Evolutionary conservation across 1,284 basidiomycete genomes (phyloP), one percentile per base, ranked within the genome.

Genomic region (Volvariella volvacea): DNA sequence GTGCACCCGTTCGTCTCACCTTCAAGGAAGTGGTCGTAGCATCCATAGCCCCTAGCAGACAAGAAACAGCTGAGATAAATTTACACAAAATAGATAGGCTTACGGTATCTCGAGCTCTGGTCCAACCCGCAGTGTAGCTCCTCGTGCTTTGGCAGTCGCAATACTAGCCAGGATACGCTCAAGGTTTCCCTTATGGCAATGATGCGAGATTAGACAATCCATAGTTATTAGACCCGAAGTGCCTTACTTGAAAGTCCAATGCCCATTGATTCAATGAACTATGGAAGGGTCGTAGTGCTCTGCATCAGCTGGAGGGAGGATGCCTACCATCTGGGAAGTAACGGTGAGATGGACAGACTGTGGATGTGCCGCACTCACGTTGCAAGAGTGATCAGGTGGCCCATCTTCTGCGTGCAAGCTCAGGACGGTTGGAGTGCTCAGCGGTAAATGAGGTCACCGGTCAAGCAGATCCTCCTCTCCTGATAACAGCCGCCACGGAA

Each of bases 31-130:
- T 97, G 93, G 61, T 97, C 93, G 42, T 92, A 73, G 62, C 94
- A 97, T 2, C 93, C 93, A 66, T 96, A 96, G 3, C 93, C 93
- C 20, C 89, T 92, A 22, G 34, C 22, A 22, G 32, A 34, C 36
- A 38, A 19, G 22, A 39, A 44, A 17, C 21, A 8, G 30, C 25
- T 48, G 22, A 28, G 10, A 36, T n/a, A 4, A 36, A 36, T 36
- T 8, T 28, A 6, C 25, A 12, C 25, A 6, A 28, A 44, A 36
- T 21, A 20, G 6, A 12, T 25, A 40, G 12, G 71, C 86, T 43
- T 55, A 92, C 88, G 94, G 87, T 52, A 99, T 92, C 66, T 99
- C 96, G n/a, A 99, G 75, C 63, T 98, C 95, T 15, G 96, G 96
- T 1, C 96, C 96, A n/a, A 99, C 94, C 56, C 96, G 76, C 22